Evolutionary conservation across 164 flowering plant genomes (phyloP), one percentile per base, ranked within the genome.

Genomic region (Magnolia officinalis): DNA sequence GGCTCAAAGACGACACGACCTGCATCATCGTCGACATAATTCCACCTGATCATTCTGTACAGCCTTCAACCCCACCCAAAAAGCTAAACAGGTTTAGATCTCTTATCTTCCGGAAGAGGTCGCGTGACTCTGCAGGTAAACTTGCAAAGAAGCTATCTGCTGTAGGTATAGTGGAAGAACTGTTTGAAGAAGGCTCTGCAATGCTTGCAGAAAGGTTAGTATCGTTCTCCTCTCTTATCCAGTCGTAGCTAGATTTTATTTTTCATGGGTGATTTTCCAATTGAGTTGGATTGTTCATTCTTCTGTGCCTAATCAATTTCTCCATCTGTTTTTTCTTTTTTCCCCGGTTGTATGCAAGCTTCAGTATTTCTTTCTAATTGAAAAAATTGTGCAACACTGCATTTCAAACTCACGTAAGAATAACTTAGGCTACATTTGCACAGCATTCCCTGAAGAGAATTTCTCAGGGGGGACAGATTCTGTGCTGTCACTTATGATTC

Each of bases 111-210:
- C 80, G 94, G 82, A 94, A 75, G 72, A 85, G 74, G 74, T 88
- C 91, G 26, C 81, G 65, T 13, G 85, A 82, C 79, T 86, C 90
- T 73, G 82, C 88, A 45, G 83, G 76, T 77, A 90, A 87, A 82
- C 82, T 86, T 1, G 82, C 97, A 49, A 89, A 88, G 78, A 92
- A 88, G 83, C 85, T 92, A 51, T 88, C 97, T 16, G 85, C 93
- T 75, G 84, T 91, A 5, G 90, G 91, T 58, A 84, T 88, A 5
- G 97, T 92, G 63, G 98, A 94, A 81, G 98, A 94, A 77, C 82
- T 94, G 29, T 94, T 91, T 80, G 98, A 94, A 85, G 98, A 92
- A 81, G 98, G 98, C 50, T 94, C 98, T 2, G 98, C 95, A 50
- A 92, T 94, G 93, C 93, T 94, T 72, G 92, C 97, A 55, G 98